These are phyloP conservation scores for Mycosarcoma maydis DNA, from an alignment of 1,284 basidiomycete species.

Conservation along the genomic window DNA sequence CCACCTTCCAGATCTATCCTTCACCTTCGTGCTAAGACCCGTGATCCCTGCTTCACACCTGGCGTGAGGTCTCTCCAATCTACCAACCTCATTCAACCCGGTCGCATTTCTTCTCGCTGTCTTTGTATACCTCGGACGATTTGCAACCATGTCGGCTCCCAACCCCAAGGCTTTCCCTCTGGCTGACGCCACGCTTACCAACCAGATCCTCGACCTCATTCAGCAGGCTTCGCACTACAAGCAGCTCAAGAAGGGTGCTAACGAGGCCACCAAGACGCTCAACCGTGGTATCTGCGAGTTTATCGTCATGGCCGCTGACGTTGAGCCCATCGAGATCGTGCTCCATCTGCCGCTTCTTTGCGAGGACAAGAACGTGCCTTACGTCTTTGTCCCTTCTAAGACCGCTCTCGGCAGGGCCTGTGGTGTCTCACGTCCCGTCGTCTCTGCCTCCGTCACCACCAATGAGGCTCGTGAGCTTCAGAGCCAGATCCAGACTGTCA, in stretches of 20 bases:
- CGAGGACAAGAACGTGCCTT: conserved; percentile 99
- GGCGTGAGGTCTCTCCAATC: conserved; percentile 46
- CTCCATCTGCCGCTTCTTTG: conserved; percentile 96
- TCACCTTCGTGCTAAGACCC: conserved; percentile 25
- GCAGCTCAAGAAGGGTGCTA: conserved; percentile 97
- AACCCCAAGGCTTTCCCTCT: conserved; percentile 91
- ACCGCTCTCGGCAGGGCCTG: conserved; percentile 95
- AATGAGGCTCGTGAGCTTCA: conserved; percentile 92
- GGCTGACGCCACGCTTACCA: conserved; percentile 87
- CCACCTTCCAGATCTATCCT: conserved; percentile 11
- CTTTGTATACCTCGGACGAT: conserved; percentile 6
- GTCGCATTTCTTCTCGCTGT: neutral
- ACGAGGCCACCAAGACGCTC: conserved; percentile 93
- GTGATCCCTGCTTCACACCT: conserved; percentile 49
- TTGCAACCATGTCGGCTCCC: conserved; percentile 52
- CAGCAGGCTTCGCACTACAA: conserved; percentile 78
- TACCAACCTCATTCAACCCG: neutral
- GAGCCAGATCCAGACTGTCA: conserved; percentile 89
- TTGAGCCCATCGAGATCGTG: conserved; percentile 96
- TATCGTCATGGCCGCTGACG: conserved; percentile 89
- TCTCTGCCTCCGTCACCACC: conserved; percentile 92
- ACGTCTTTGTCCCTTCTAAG: conserved; percentile 93
- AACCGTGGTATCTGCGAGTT: conserved; percentile 99
- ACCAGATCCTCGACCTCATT: conserved; percentile 77
- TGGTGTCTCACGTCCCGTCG: conserved; percentile 93